These are phyloP conservation scores for Dendryphion nanum DNA, from an alignment of 2,329 filamentous ascomycete genomes.

Conservation along the genomic window DNA sequence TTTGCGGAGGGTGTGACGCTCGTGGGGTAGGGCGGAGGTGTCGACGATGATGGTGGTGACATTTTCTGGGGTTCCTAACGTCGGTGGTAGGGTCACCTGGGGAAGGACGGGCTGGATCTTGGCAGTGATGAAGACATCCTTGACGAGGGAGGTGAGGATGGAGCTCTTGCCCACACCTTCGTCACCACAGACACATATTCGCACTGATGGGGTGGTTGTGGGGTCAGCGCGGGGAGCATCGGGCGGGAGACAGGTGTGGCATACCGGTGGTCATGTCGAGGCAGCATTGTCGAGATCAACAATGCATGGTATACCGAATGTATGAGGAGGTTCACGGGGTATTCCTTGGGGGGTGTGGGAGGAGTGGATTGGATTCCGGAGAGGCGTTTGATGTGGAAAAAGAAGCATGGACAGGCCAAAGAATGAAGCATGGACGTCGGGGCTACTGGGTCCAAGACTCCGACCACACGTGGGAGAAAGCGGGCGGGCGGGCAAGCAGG, in stretches of 20 bases:
- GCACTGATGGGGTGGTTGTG: constrained; percentile 57
- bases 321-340: no score
- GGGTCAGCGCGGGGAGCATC: constrained; percentile 3
- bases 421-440: no score
- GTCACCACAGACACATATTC: constrained; percentile 95
- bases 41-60: constrained; percentile 97
- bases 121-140: constrained; percentile 92
- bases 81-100: constrained; percentile 91
- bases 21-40: constrained; percentile 91
- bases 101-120: constrained; percentile 95
- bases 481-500: no score
- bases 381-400: no score
- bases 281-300: constrained; percentile 12
- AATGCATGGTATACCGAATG: no score
- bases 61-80: constrained; percentile 90
- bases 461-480: no score
- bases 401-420: no score
- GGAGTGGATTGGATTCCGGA: no score
- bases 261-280: constrained; percentile 23
- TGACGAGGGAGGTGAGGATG: constrained; percentile 90
- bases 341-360: no score
- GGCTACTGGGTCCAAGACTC: no score
- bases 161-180: constrained; percentile 61
- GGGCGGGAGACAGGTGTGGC: not conserved
- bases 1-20: constrained; percentile 83